Evolutionary conservation across 2,329 filamentous ascomycete species (phyloP), one percentile per base, ranked within the genome.

Genomic region (Neospermospora avenae): DNA sequence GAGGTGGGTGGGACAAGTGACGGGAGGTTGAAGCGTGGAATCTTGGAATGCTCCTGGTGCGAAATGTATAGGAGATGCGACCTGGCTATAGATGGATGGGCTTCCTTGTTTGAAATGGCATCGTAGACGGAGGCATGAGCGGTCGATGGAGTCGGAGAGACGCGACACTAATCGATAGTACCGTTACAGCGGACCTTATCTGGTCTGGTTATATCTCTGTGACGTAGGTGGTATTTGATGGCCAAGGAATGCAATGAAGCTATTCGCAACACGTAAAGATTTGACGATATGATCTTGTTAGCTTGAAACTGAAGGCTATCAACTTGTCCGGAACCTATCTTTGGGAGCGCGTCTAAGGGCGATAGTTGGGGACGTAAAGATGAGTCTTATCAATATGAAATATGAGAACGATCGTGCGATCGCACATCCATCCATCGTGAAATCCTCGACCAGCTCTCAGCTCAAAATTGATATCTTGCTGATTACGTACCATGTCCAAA

Each of bases 11-110:
- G 16, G 45, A 51, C 4, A n/a, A 8, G 18, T 5, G 6, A n/a
- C 10, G 18, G 7, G 39, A 31, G 5, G 28, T 5, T 31, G 39
- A 37, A 13, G 31, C 5, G 3, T 18, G n/a, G 4, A 24, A 51
- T 13, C 48, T 51, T 51, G 48, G 48, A 51, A 51, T 34, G 4
- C 35, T 18, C 48, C 48, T 18, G 48, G 48, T 10, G 28, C 28
- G 28, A 31, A 31, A 16, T 51, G 48, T 51, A 51, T 51, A 51
- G 13, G 16, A 35, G n/a, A 37, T 20, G n/a, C 35, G 48, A 28
- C 48, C 24, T 37, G 48, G 35, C 48, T 51, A 51, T 51, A 51
- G 35, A 37, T n/a, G n/a, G 48, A 51, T 35, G 25, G n/a, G 28
- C n/a, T 8, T 1, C 6, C 13, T 49, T 31, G 20, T 28, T 51